Percentiles rank a stretch among this genome's conserved stretches.
Evolutionary conservation across 1,139 yeast genomes (phyloP).

Genomic region (Scheffersomyces illinoinensis): DNA sequence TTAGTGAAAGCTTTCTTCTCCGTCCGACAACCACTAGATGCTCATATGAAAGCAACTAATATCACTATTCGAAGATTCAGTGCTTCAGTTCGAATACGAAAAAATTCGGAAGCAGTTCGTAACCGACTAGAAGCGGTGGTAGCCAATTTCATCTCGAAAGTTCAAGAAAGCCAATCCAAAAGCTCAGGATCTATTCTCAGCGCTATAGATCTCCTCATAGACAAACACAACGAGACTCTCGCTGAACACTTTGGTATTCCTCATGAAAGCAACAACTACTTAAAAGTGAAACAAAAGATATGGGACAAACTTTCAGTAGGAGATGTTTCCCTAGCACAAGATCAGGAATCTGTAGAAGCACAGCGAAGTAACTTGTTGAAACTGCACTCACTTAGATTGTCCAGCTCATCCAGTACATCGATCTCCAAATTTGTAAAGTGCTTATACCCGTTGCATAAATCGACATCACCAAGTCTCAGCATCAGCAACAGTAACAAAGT

Average conservation of each 20-base stretch:
- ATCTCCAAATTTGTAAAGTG: conserved; percentile 27
- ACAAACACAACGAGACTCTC: background rate
- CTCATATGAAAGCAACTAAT: background rate
- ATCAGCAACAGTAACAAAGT: conserved; percentile 5
- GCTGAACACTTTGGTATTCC: background rate
- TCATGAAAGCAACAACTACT: background rate
- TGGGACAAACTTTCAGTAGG: conserved; percentile 1
- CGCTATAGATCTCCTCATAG: conserved; percentile 4
- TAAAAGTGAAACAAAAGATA: background rate
- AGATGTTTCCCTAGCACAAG: conserved; percentile 1
- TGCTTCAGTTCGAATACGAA: background rate
- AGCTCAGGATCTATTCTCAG: conserved; percentile 1
- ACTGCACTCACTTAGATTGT: background rate
- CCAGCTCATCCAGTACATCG: conserved; percentile 11
- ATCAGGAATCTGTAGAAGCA: background rate
- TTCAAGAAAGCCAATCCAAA: background rate
- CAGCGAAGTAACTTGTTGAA: background rate
- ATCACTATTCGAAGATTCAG: background rate
- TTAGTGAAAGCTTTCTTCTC: background rate
- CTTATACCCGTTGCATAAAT: conserved; percentile 32
- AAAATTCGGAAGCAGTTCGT: background rate
- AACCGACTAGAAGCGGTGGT: background rate
- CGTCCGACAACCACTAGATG: background rate
- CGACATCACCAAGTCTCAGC: conserved; percentile 1
- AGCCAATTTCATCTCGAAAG: background rate